Evolutionary conservation across 345 rosid genomes (phyloP).

Genomic region (Eucalyptus paniculata): DNA sequence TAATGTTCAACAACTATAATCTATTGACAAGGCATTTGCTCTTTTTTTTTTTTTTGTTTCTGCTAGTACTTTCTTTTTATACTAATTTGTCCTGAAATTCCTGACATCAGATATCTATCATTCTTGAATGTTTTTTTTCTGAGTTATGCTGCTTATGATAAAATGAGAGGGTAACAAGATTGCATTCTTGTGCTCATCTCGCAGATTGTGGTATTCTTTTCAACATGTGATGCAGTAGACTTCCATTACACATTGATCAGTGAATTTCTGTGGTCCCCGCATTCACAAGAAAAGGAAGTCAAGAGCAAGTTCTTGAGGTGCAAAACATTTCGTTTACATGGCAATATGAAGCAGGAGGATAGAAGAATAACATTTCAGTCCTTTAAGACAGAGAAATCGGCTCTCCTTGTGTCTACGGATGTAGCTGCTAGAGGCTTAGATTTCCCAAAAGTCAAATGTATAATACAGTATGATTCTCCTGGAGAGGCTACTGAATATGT

Average conservation of each 20-base stretch:
- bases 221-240: constrained; percentile 98
- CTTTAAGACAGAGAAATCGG: constrained; percentile 65
- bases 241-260: constrained; percentile 71
- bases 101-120: neutral
- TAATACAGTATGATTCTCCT: constrained; percentile 93
- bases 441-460: constrained; percentile 87
- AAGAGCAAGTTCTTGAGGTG: constrained; percentile 43
- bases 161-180: neutral
- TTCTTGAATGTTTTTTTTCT: neutral
- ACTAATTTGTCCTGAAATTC: neutral
- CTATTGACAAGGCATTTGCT: neutral
- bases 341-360: constrained; percentile 93
- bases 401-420: constrained; percentile 83
- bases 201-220: constrained; percentile 94
- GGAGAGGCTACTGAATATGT: constrained; percentile 99
- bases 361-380: constrained; percentile 63
- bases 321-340: constrained; percentile 74
- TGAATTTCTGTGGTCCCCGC: constrained; percentile 57
- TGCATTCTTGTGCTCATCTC: constrained; percentile 3
- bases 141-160: neutral
- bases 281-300: constrained; percentile 29
- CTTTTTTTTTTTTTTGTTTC: neutral
- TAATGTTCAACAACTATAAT: neutral
- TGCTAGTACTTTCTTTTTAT: neutral
- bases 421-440: constrained; percentile 93